Evolutionary conservation across 176 grass and related monocot species (phyloP), one percentile per base, ranked within the genome.

Genomic region (Typha latifolia): DNA sequence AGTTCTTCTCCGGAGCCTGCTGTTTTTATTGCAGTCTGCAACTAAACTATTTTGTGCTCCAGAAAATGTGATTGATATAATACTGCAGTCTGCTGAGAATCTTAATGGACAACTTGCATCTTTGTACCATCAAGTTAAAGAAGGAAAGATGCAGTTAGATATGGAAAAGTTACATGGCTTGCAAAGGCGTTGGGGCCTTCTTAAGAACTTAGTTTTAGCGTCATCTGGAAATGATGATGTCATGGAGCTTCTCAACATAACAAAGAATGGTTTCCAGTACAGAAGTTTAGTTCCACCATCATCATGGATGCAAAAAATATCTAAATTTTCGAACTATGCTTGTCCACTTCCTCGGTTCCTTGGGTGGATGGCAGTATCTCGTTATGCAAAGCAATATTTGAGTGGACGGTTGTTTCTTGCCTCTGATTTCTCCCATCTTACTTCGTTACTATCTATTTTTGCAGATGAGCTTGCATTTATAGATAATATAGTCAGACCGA

Each of bases 341-440:
- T 69, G 79, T 13, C 82, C 85, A 56, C 88, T 96, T 23, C 50
- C 88, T 78, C 80, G 88, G 65, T 91, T 91, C 81, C 75, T 96
- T 72, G 84, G 87, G 79, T 96, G 93, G 93, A 85, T 91, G 85
- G 93, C 85, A 51, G 77, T 96, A 29, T 86, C 88, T 34, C 77
- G 80, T 69, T 86, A 91, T 89, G 84, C 88, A 67, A 96, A 80
- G 80, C 84, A 87, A 77, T 91, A 66, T 79, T 81, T 89, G 77
- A 91, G 80, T 12, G 85, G 86, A 48, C 75, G 69, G 47, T 51
- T 73, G 49, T 96, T 83, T 84, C 84, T 96, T 83, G 87, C 88
- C 64, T 96, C 88, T 77, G 92, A 96, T 82, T 91, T 91, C 71
- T 82, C 84, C 70, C 88, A 96, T 72, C 88, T 96, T 79, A 88